phyloP scores from a whole-genome alignment of 78 protist genomes.

The Neovahlkampfia damariscottae region DNA sequence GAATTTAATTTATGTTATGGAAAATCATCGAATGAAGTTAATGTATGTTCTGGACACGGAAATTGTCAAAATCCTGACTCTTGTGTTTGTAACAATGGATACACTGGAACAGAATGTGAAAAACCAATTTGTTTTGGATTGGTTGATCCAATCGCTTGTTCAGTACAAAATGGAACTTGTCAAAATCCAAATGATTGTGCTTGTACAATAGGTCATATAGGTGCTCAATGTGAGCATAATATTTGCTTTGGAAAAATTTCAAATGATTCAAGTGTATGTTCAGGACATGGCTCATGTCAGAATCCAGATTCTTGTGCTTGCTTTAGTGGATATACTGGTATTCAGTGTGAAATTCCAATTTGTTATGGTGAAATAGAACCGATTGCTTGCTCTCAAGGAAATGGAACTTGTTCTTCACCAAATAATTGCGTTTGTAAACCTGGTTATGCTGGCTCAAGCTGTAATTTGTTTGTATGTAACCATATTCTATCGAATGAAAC shows the following conservation, averaged over 20 bases:
- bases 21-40: neutral
- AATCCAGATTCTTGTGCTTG: neutral
- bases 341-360: neutral
- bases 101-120: constrained; percentile 2
- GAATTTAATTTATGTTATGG: neutral
- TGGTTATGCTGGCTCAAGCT: constrained; percentile 4
- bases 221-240: neutral
- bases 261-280: neutral
- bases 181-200: neutral
- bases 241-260: neutral
- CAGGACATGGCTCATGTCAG: neutral
- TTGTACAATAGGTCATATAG: neutral
- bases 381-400: neutral
- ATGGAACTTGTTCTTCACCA: constrained; percentile 1
- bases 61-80: neutral
- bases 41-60: neutral
- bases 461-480: neutral
- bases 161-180: neutral
- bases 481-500: neutral
- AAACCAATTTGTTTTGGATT: neutral
- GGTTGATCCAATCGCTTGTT: too few relatives aligned
- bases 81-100: constrained; percentile 11
- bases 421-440: neutral
- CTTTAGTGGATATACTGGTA: neutral
- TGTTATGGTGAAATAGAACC: neutral